Evolutionary conservation across 352 stramenopile genomes (phyloP), one percentile per base, ranked within the genome.

Genomic region (Thalassiosira mediterranea): DNA sequence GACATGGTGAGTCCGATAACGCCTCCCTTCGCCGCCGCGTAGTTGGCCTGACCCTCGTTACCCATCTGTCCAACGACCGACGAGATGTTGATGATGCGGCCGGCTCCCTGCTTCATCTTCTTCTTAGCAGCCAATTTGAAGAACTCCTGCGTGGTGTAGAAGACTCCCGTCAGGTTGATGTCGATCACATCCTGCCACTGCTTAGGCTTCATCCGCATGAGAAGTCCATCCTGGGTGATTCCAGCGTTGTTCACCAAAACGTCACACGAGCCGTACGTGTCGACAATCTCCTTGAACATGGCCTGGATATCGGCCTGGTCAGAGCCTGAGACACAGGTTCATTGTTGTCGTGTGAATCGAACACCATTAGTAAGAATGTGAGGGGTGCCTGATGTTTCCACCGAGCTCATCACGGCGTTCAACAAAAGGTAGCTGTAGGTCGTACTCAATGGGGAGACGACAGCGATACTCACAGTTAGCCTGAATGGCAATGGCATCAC

Each of bases 11-110:
- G 84, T 51, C 86, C 94, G 66, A 96, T 92, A 11, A 97, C 92
- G 69, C 94, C 94, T 65, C 88, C 92, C 83, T 97, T 97, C 21
- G 91, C 84, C 40, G 90, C 89, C 15, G 89, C 90, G 52, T 96
- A 96, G 86, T 96, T 96, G 4, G 90, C 88, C 72, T 94, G 88
- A 72, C 87, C 87, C 51, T 82, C 79, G 40, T 94, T 93, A 62
- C 86, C 87, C 59, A 93, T 93, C 76, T 95, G 90, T 51, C 92
- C 92, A 25, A 96, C 90, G 44, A 97, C 92, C 52, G 76, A 92
- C 40, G 89, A 87, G 72, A 97, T 95, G 75, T 97, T 96, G 69
- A 97, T 95, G 68, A 97, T 95, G 28, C 92, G 82, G 63, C 93
- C 93, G 25, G 81, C 84, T 57, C 60, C 62, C 48, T 72, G 49